Percentiles rank a stretch among this genome's conserved stretches.
phyloP scores from a whole-genome alignment of 441 rosid genomes.

The Macaranga tanarius region DNA sequence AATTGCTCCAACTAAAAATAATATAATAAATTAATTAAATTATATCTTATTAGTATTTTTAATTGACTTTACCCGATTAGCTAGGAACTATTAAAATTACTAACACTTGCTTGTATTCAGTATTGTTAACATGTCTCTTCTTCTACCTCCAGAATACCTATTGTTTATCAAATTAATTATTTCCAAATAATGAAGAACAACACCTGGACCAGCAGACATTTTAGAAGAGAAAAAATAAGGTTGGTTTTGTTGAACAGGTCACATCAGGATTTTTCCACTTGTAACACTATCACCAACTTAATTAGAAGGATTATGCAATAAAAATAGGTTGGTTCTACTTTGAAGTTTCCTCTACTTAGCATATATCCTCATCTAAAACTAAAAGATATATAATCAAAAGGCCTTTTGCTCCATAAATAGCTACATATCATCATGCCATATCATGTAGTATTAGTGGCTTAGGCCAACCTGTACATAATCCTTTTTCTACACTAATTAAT shows the following conservation, averaged over 20 bases:
- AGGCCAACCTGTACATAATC: constrained; percentile 31
- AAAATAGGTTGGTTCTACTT: constrained; percentile 15
- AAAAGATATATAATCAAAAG: neutral
- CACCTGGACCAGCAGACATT: neutral
- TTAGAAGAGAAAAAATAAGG: neutral
- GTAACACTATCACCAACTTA: neutral
- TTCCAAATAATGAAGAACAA: neutral
- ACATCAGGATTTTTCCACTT: constrained; percentile 16
- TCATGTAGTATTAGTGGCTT: constrained; percentile 5
- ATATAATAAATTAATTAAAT: too few relatives aligned
- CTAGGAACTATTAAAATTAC: too few relatives aligned
- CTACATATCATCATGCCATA: neutral
- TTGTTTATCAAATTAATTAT: neutral
- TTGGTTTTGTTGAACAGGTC: constrained; percentile 17
- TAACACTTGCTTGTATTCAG: too few relatives aligned
- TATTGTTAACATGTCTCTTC: constrained; percentile 3
- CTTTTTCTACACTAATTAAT: constrained; percentile 6
- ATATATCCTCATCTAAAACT: neutral
- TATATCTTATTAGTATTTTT: too few relatives aligned
- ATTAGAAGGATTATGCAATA: neutral
- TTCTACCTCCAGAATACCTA: neutral
- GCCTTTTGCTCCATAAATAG: neutral
- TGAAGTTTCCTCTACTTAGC: too few relatives aligned
- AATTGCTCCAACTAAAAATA: too few relatives aligned
- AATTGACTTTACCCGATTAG: too few relatives aligned